Base-by-base conservation (phyloP, 805 yeast species). In the Zygotorulaspora danielsina region DNA sequence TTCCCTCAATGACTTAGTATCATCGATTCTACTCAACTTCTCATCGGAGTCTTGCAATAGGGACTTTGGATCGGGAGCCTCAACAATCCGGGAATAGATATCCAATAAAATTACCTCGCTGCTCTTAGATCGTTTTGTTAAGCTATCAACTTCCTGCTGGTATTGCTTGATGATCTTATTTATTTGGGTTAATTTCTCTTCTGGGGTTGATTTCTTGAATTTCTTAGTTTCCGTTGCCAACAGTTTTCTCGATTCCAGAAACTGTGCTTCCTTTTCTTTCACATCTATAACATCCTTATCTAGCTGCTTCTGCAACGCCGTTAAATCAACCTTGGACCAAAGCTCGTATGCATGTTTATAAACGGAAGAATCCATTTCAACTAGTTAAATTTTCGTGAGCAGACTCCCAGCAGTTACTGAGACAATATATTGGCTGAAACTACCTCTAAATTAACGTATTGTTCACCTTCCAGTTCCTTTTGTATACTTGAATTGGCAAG, bases 41-140 rank as follows among this genome's bases (percentile, higher is more conserved):
- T 80, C 85, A 19, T 84, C 57, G 1, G 89, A 76, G 26, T 78
- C 72, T 50, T 83, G 84, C 42, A 90, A 65, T 29, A 89, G 61
- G 4, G 95, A 94, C 45, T 73, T 76, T 1, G 97, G 97, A 64
- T 90, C 97, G 0, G 97, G 97, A 0, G 94, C 89, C 59, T 89
- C 96, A 4, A 88, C 85, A 4, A 90, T 65, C 11, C 78, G 69
- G 40, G 85, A 69, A 65, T 90, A 90, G 16, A 85, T 69, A 13
- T 79, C 78, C 57, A 88, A 76, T 54, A 93, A 82, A 20, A 79
- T 71, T 26, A 72, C 68, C 54, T 93, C 97, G 1, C 84, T 77
- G 32, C 62, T 68, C 55, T 89, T 86, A 39, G 85, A 79, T 46
- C 93, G 77, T 49, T 77, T 76, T 1, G 96, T 85, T 48, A 90